Evolutionary conservation across 179 eudicot genomes (phyloP), one percentile per base, ranked within the genome.

Genomic region (Beta macrorhiza): DNA sequence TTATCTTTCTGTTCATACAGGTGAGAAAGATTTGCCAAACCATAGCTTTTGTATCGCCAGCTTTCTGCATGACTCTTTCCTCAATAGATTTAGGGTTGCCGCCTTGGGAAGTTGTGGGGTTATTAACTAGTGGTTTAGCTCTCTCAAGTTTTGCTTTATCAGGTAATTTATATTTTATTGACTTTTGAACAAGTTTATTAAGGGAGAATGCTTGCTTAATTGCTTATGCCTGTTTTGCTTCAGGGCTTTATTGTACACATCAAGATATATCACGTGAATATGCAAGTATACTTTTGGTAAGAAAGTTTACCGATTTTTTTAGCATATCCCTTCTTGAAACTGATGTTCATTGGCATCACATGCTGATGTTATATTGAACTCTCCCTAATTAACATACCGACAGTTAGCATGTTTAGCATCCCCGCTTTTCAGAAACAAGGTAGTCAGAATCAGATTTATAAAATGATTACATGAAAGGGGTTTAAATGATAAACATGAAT

Each of bases 211-310:
- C 55, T 5, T 58, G n/a, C 75, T 82, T 20, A 47, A 49, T 49
- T 49, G 53, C 53, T 49, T 55, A 13, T 70, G 75, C 4, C 47
- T 55, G 83, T 79, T 49, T 74, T 78, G 37, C 22, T 79, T 83
- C 91, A 96, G 99, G 99, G 78, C 89, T 96, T 1, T 94, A 96
- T 76, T 96, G 99, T 84, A 96, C 99, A 47, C 99, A 96, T 91
- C 99, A 96, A 94, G 99, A 96, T 87, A 96, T 96, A 12, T 96
- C 99, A 51, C 95, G 97, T 14, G 97, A 96, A 88, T 96, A 96
- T 81, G 99, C 99, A n/a, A 94, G 99, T 88, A 91, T 96, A 81
- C 97, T 96, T 82, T 82, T 96, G 98, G 98, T 96, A 88, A 22
- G 92, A 80, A 47, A 78, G 5, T 32, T 70, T 75, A 84, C 67